Percentiles rank a stretch among this genome's conserved stretches.
These are phyloP conservation scores for Paecilomyces formosus DNA, from an alignment of 2,329 filamentous ascomycete genomes.

Conservation along the genomic window DNA sequence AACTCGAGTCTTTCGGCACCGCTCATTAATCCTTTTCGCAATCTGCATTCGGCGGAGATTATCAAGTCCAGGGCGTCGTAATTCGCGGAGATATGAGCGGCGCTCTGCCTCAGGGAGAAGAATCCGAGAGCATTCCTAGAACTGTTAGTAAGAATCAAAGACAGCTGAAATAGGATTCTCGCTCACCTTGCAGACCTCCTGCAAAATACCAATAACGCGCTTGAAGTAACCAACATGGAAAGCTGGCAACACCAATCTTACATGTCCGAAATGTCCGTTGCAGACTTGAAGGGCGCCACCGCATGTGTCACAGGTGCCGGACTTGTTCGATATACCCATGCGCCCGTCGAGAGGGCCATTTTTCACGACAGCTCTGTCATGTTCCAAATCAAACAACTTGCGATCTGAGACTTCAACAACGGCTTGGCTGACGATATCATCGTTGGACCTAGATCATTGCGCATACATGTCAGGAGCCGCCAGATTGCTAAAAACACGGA, in stretches of 20 bases:
- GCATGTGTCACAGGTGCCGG: constrained; percentile 72
- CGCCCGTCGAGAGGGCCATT: constrained; percentile 84
- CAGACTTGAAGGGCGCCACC: constrained; percentile 73
- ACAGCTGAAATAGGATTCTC: neutral
- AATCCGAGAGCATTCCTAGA: constrained; percentile 69
- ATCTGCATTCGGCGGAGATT: constrained; percentile 77
- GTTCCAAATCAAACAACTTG: constrained; percentile 83
- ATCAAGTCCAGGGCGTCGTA: constrained; percentile 76
- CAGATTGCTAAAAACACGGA: neutral
- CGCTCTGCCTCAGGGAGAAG: constrained; percentile 75
- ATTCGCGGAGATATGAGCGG: constrained; percentile 66
- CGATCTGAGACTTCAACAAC: constrained; percentile 92
- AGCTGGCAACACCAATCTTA: constrained; percentile 80
- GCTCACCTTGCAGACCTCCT: constrained; percentile 81
- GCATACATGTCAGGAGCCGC: neutral
- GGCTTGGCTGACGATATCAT: constrained; percentile 91
- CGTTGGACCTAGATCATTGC: constrained; percentile 58
- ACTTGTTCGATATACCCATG: constrained; percentile 84
- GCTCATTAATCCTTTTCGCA: constrained; percentile 79
- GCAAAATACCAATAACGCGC: constrained; percentile 83
- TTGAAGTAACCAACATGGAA: constrained; percentile 97
- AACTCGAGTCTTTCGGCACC: constrained; percentile 76
- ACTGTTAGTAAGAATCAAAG: constrained; percentile 1
- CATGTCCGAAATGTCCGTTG: constrained; percentile 91
- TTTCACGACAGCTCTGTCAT: constrained; percentile 64